Evolutionary conservation across 208 protist genomes (phyloP).

Genomic region (Acanthamoeba healyi): DNA sequence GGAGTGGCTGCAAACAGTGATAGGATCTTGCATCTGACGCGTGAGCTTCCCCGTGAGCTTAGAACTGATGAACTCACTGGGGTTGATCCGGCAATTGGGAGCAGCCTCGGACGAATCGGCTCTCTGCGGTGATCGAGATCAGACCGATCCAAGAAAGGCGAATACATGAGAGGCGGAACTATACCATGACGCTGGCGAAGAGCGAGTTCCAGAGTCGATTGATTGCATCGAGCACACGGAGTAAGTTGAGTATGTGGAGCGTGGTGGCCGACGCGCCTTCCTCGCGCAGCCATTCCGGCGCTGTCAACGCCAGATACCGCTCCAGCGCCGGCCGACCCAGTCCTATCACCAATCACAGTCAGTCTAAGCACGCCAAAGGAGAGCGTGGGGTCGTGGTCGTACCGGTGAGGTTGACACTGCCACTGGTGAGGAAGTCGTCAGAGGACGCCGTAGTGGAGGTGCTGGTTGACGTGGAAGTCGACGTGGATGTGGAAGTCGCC

Average conservation of each 20-base stretch:
- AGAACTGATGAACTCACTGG: constrained; percentile 86
- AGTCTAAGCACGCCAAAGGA: neutral
- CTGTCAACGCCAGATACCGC: neutral
- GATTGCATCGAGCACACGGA: constrained; percentile 57
- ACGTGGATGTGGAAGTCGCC: constrained; percentile 7
- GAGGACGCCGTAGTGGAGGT: neutral
- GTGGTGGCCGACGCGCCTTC: constrained; percentile 8
- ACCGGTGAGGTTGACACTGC: neutral
- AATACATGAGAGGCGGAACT: no score
- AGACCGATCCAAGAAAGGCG: neutral
- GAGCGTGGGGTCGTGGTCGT: neutral
- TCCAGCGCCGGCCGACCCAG: constrained; percentile 31
- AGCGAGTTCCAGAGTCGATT: constrained; percentile 62
- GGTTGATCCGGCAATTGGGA: constrained; percentile 58
- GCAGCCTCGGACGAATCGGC: neutral
- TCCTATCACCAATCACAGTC: neutral
- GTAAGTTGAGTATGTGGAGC: neutral
- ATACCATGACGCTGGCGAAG: constrained; percentile 36
- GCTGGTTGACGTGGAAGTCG: constrained; percentile 4
- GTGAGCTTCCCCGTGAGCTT: constrained; percentile 90
- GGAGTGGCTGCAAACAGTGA: constrained; percentile 84
- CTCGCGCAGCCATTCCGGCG: constrained; percentile 33
- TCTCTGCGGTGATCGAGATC: neutral
- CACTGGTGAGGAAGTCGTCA: neutral
- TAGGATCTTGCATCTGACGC: constrained; percentile 90